These are phyloP conservation scores for Abelmoschus esculentus DNA, from an alignment of 345 rosid species.

Conservation along the genomic window DNA sequence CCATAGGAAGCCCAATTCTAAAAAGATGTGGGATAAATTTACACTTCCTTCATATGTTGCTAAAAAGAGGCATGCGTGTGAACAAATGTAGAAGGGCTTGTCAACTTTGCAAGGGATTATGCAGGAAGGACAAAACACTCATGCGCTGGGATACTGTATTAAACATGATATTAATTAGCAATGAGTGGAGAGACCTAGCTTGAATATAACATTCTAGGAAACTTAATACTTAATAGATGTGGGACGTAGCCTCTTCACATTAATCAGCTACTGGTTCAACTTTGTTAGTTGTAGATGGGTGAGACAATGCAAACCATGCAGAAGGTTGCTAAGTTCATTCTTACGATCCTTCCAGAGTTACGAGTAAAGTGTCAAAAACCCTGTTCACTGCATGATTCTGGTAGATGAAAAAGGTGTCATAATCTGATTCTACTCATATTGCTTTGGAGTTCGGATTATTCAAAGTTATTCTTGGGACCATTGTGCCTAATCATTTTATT, in stretches of 20 bases:
- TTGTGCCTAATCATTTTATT: background rate
- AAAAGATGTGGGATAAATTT: background rate
- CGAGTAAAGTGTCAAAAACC: background rate
- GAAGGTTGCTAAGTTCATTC: background rate
- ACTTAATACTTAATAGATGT: background rate
- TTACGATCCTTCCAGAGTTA: background rate
- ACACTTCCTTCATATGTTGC: background rate
- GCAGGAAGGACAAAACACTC: background rate
- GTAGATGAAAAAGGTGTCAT: background rate
- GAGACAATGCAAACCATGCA: background rate
- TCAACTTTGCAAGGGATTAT: background rate
- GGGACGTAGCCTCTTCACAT: background rate
- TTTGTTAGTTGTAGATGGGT: background rate
- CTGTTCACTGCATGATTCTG: background rate
- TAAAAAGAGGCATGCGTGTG: background rate
- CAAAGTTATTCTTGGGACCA: background rate
- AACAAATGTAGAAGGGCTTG: background rate
- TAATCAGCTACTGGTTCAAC: background rate
- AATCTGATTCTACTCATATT: background rate
- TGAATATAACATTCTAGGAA: background rate
- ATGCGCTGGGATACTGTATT: background rate
- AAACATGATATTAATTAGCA: background rate
- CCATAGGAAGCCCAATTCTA: background rate
- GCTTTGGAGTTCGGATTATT: background rate
- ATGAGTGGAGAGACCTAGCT: background rate